Evolutionary conservation across 331 rosid genomes (phyloP).

Genomic region (Ulmus americana): DNA sequence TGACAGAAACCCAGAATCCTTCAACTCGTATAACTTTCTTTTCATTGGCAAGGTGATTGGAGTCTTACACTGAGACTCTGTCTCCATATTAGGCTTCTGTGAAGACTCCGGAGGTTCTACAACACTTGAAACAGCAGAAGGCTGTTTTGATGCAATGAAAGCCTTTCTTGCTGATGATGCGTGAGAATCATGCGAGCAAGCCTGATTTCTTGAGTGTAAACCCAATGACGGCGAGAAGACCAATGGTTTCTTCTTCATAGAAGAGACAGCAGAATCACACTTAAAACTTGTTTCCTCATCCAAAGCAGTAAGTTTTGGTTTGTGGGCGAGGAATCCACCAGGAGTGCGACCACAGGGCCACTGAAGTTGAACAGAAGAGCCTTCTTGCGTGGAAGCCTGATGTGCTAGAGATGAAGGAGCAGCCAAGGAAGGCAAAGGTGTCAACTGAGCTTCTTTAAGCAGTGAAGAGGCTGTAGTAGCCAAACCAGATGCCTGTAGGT

Average conservation of each 20-base stretch:
- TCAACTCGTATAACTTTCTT: conserved; percentile 62
- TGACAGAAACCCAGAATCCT: conserved; percentile 50
- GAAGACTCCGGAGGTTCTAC: conserved; percentile 42
- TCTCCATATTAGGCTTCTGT: conserved; percentile 42
- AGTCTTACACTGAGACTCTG: conserved; percentile 65
- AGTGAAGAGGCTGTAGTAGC: conserved; percentile 52
- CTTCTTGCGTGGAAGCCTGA: conserved; percentile 63
- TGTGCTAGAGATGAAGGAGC: conserved; percentile 67
- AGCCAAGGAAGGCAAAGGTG: conserved; percentile 65
- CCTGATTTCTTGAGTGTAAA: conserved; percentile 44
- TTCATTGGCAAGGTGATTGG: conserved; percentile 63
- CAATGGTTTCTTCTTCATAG: conserved; percentile 56
- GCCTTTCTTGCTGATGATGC: conserved; percentile 38
- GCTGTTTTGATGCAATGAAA: conserved; percentile 40
- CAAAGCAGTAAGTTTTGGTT: conserved; percentile 42
- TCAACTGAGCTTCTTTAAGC: conserved; percentile 89
- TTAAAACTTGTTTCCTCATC: conserved; percentile 55
- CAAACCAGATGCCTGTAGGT: conserved; percentile 92
- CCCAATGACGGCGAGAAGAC: conserved; percentile 67
- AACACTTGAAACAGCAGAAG: conserved; percentile 33
- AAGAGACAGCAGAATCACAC: conserved; percentile 31
- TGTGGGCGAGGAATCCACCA: conserved; percentile 62
- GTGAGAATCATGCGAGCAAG: conserved; percentile 44
- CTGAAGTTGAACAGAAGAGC: conserved; percentile 50
- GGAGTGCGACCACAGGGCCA: conserved; percentile 86